Conservation (phyloP, 257 asterid genomes). For the Ilex aquifolium region DNA sequence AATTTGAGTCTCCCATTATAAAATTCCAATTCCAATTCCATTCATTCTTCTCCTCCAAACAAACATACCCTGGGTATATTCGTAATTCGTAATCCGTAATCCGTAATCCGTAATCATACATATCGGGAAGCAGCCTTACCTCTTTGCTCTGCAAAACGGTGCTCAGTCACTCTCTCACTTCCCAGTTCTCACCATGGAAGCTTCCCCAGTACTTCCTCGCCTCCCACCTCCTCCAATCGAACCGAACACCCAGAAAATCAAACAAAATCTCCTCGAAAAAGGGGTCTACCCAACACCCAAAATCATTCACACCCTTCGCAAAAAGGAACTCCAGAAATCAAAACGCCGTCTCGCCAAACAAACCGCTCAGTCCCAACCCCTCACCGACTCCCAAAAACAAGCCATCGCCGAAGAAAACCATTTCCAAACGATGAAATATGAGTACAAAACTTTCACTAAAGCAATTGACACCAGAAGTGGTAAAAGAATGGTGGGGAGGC, state of each 20-base stretch:
- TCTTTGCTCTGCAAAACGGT: not conserved
- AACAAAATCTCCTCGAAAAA: conserved; percentile 42
- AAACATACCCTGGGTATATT: too few relatives aligned
- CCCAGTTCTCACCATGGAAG: conserved; percentile 50
- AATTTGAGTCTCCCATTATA: too few relatives aligned
- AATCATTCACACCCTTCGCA: conserved; percentile 81
- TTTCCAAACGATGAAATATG: conserved; percentile 56
- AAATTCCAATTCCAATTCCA: too few relatives aligned
- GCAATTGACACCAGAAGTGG: conserved; percentile 11
- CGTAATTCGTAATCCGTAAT: too few relatives aligned
- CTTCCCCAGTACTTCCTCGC: conserved; percentile 47
- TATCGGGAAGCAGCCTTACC: not conserved
- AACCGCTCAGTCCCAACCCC: conserved; percentile 40
- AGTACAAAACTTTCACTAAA: conserved; percentile 54
- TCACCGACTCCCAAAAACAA: conserved; percentile 44
- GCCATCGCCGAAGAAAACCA: conserved; percentile 46
- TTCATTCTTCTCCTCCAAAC: too few relatives aligned
- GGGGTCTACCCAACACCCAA: conserved; percentile 76
- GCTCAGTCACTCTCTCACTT: not conserved
- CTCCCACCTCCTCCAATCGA: conserved; percentile 38
- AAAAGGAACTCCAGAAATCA: conserved; percentile 68
- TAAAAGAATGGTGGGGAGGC: conserved; percentile 60
- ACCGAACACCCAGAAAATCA: conserved; percentile 47
- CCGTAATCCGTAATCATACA: too few relatives aligned
- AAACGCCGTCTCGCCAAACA: conserved; percentile 73